Evolutionary conservation across 805 yeast species (phyloP).

Genomic region (Candida ipomoeae): DNA sequence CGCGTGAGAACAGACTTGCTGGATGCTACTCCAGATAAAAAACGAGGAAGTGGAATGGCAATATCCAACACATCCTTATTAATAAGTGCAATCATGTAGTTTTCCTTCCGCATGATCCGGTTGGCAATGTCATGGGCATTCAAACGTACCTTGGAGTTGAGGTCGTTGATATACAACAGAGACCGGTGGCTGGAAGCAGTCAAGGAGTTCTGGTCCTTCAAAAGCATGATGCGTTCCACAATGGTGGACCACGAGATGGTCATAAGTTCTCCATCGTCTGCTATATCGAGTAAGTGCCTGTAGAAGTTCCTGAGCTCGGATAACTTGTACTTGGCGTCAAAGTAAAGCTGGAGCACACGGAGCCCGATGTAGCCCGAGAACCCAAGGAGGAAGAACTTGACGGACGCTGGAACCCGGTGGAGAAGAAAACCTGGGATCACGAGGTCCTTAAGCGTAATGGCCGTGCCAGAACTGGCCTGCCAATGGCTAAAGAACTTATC

Average conservation of each 20-base stretch:
- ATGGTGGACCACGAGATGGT: conserved; percentile 92
- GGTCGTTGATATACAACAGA: conserved; percentile 41
- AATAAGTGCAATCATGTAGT: conserved; percentile 85
- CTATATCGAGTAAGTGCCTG: conserved; percentile 60
- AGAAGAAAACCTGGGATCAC: conserved; percentile 43
- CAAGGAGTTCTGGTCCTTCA: conserved; percentile 77
- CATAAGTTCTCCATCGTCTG: conserved; percentile 74
- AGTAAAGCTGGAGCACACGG: conserved; percentile 50
- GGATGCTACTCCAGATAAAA: conserved; percentile 16
- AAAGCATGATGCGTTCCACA: conserved; percentile 65
- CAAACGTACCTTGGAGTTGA: conserved; percentile 66
- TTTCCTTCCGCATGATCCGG: conserved; percentile 92
- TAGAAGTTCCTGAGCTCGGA: conserved; percentile 76
- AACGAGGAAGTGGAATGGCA: conserved; percentile 35
- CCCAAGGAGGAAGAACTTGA: conserved; percentile 60
- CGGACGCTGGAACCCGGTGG: conserved; percentile 35
- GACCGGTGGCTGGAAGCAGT: conserved; percentile 38
- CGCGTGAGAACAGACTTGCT: conserved; percentile 56
- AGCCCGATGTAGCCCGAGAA: conserved; percentile 52
- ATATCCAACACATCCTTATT: conserved; percentile 73
- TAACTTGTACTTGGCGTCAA: conserved; percentile 59
- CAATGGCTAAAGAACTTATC: conserved; percentile 26
- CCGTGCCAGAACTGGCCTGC: conserved; percentile 18
- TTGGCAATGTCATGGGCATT: conserved; percentile 95
- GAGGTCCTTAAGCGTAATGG: conserved; percentile 31